Base-by-base conservation (phyloP, 768 basidiomycete species). In the Lactarius akahatsu region DNA sequence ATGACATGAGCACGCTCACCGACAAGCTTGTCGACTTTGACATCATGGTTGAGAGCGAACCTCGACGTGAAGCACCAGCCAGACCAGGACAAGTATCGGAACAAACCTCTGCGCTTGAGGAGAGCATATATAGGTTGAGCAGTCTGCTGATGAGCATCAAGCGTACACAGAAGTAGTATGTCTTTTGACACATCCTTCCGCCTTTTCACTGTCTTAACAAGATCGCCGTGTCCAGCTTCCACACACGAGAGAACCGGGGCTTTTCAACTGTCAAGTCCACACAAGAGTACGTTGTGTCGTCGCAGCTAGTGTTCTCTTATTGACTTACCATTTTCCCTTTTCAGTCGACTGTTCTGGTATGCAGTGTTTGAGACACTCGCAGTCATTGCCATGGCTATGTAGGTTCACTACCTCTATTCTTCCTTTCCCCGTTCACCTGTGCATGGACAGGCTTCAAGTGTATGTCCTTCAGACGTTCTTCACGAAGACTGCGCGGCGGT, bases 41-140 rank as follows among this genome's bases (percentile, higher is more conserved):
- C 77, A 98, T 99, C 78, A 96, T 98, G 94, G 94, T 94, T 57
- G 97, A 99, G 83, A 94, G 91, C 67, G 96, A 98, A 75, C 97
- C 97, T 2, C 82, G 97, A 59, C 82, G 94, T 59, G 89, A 94
- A 73, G 84, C 94, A 2, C 92, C 95, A 3, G 92, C 90, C 10
- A 96, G 94, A 76, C 85, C 91, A 4, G 89, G 89, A 16, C 91
- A 94, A 76, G 86, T 99, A 43, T 80, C 90, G 15, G 96, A 98
- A 67, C 97, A 98, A 71, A 98, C 97, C 30, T 92, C 85, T 61
- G 87, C 91, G 11, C 79, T 99, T 63, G 96, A 98, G 78, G 97
- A 99, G 81, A 96, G 93, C 74, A 89, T 98, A 60, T 98, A 93
- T 80, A 86, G 93, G 63, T 80, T 99, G 65, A 94, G 87, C 69